Evolutionary conservation across 2,329 filamentous ascomycete genomes (phyloP).

Genomic region (Arthrobotrys sinensis): DNA sequence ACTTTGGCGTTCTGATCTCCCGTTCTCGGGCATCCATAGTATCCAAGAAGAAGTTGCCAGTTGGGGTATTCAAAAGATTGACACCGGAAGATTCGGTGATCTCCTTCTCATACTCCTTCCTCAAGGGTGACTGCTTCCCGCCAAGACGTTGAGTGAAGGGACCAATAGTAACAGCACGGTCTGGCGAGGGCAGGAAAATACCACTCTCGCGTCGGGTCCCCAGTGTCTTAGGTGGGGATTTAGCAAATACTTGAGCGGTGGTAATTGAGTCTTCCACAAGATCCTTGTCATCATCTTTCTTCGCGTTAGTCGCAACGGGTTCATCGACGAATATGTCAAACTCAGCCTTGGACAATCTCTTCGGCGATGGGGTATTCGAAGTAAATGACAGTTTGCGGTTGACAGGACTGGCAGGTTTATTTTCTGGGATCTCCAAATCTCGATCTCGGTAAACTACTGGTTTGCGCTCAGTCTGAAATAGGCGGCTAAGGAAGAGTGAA

Average conservation of each 20-base stretch:
- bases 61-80: constrained; percentile 21
- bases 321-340: constrained; percentile 58
- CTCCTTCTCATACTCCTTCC: constrained; percentile 48
- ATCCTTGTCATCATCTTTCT: background rate
- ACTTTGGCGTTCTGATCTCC: constrained; percentile 30
- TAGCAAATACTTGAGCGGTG: constrained; percentile 50
- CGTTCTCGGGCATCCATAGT: constrained; percentile 39
- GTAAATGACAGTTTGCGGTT: constrained; percentile 45
- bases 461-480: constrained; percentile 24
- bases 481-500: background rate
- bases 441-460: background rate
- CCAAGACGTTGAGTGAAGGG: constrained; percentile 45
- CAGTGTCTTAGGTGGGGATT: constrained; percentile 47
- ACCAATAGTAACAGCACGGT: constrained; percentile 51
- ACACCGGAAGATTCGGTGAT: constrained; percentile 36
- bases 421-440: background rate
- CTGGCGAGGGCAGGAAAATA: constrained; percentile 45
- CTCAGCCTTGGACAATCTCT: constrained; percentile 34
- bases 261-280: constrained; percentile 44
- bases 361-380: background rate
- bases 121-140: constrained; percentile 33
- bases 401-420: background rate
- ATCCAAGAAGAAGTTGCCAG: constrained; percentile 54
- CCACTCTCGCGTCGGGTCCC: constrained; percentile 54
- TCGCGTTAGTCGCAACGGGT: background rate